Conservation (phyloP, 495 filamentous ascomycete species). For the Podospora bellae-mahoneyi region DNA sequence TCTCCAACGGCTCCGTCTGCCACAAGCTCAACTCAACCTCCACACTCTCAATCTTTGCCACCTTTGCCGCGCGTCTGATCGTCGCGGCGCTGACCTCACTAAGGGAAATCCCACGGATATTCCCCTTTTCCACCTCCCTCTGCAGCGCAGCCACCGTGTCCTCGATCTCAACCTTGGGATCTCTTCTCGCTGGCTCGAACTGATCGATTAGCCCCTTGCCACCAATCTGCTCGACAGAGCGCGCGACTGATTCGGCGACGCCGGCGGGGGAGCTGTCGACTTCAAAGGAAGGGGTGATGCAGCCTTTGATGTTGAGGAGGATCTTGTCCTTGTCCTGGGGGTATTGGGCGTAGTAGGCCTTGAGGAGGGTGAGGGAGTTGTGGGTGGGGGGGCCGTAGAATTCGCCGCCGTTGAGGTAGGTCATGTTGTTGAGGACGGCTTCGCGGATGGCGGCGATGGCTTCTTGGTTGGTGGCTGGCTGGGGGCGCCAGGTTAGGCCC, state of each 20-base stretch:
- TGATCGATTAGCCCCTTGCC: constrained; percentile 80
- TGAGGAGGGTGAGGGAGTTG: constrained; percentile 64
- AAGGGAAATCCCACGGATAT: constrained; percentile 71
- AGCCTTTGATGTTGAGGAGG: constrained; percentile 65
- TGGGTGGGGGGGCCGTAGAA: constrained; percentile 71
- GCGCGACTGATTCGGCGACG: constrained; percentile 65
- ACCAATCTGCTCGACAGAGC: constrained; percentile 58
- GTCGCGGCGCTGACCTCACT: constrained; percentile 72
- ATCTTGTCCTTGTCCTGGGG: constrained; percentile 66
- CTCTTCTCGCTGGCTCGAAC: constrained; percentile 75
- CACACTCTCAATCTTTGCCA: constrained; percentile 67
- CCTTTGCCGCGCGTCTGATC: constrained; percentile 66
- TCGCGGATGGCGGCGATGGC: constrained; percentile 65
- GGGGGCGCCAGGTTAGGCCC: constrained; percentile 69
- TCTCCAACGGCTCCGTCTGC: constrained; percentile 61
- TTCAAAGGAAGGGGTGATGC: constrained; percentile 31
- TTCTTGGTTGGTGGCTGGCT: constrained; percentile 52
- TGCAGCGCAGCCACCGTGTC: constrained; percentile 52
- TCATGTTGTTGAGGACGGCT: constrained; percentile 60
- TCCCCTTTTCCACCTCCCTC: constrained; percentile 65
- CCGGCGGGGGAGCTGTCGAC: constrained; percentile 61
- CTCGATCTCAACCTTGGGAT: constrained; percentile 53
- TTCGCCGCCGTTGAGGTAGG: constrained; percentile 80
- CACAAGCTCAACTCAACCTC: constrained; percentile 82
- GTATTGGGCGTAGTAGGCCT: constrained; percentile 63